These are phyloP conservation scores for Stellera chamaejasme DNA, from an alignment of 345 rosid genomes.

Conservation along the genomic window DNA sequence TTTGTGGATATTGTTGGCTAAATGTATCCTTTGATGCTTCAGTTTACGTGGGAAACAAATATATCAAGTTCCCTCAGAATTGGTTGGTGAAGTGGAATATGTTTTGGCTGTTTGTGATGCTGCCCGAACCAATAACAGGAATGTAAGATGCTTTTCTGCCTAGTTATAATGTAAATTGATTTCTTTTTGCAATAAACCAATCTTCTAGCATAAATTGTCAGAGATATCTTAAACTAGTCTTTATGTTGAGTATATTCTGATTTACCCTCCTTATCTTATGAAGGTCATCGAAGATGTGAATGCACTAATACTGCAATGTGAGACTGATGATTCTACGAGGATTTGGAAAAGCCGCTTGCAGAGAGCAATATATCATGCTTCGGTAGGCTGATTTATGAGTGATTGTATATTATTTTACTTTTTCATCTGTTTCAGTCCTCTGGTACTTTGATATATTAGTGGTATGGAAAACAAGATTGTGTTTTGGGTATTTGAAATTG, in stretches of 20 bases:
- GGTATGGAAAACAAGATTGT: too few species aligned
- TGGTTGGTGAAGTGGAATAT: conserved; percentile 60
- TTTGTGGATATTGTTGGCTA: too few species aligned
- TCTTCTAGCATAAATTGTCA: not conserved
- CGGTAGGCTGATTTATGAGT: conserved; percentile 32
- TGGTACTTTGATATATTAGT: too few species aligned
- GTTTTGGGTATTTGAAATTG: too few species aligned
- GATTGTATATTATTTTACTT: not conserved
- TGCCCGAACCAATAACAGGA: conserved; percentile 54
- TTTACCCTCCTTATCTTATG: conserved; percentile 12
- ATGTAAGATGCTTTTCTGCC: conserved; percentile 14
- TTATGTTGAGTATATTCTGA: conserved; percentile 10
- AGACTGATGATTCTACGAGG: conserved; percentile 58
- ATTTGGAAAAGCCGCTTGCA: conserved; percentile 85
- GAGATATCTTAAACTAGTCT: conserved; percentile 2
- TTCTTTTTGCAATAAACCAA: not conserved
- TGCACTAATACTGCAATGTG: conserved; percentile 64
- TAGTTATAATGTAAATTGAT: conserved; percentile 9
- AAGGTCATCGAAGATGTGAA: conserved; percentile 83
- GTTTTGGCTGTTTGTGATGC: conserved; percentile 72
- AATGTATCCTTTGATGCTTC: conserved; percentile 10
- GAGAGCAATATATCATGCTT: conserved; percentile 81
- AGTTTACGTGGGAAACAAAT: conserved; percentile 87
- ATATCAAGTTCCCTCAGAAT: conserved; percentile 57
- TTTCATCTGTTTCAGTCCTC: not conserved